A percentile compares a stretch with the other conserved stretches of the same genome.
Evolutionary conservation across 2,329 filamentous ascomycete genomes (phyloP).

Genomic region (Lachnellula occidentalis): DNA sequence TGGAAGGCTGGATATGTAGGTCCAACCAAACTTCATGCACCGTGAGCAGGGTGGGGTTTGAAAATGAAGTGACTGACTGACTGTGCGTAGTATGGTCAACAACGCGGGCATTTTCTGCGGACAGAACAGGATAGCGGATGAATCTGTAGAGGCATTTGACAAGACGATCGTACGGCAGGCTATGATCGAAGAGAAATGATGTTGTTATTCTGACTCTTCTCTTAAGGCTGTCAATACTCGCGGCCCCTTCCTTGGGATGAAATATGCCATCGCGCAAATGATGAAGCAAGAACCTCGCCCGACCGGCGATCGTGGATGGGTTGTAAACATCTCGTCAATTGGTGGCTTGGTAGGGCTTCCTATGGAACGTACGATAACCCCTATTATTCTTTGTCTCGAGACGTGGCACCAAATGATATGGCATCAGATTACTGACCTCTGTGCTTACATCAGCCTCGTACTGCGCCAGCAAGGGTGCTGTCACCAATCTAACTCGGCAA

Average conservation of each 20-base stretch:
- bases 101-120: neutral
- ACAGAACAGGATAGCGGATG: too few relatives aligned
- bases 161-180: too few relatives aligned
- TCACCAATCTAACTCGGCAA: constrained; percentile 11
- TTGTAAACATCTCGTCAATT: neutral
- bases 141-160: too few relatives aligned
- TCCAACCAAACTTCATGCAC: neutral
- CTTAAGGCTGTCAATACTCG: neutral
- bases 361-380: neutral
- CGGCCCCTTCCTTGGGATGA: neutral
- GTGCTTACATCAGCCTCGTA: neutral
- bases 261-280: neutral
- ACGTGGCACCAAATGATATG: too few relatives aligned
- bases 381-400: too few relatives aligned
- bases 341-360: neutral
- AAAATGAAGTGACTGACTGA: too few relatives aligned
- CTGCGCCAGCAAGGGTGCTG: constrained; percentile 20
- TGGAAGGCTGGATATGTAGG: neutral
- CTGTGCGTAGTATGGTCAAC: neutral
- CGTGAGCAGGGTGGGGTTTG: too few relatives aligned
- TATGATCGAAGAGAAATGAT: too few relatives aligned
- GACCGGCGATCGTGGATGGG: neutral
- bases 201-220: too few relatives aligned
- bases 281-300: neutral
- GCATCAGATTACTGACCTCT: too few relatives aligned